Base-by-base conservation (phyloP, 768 basidiomycete genomes). In the Krasilnikovozyma curviuscula region DNA sequence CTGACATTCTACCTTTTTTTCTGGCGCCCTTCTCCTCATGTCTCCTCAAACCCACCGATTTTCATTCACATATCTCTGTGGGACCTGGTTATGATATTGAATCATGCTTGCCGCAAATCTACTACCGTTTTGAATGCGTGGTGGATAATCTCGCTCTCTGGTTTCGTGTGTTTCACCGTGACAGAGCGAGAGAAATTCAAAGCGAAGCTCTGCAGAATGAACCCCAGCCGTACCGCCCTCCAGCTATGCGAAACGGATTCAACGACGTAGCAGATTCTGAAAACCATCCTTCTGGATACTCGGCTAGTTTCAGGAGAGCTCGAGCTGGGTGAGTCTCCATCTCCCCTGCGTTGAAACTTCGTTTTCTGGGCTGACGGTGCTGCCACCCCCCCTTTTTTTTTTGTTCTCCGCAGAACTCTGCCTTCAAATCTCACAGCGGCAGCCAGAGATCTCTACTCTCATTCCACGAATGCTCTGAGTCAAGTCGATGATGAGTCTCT, bases 371-470 rank as follows among this genome's bases (percentile, higher is more conserved):
- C 47, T 24, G 28, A 18, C 18, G 18, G 2, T 25, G n/a, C 16
- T n/a, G n/a, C 30, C 19, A 44, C 12, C 27, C 12, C 12, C 24
- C 21, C 19, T 41, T 38, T 9, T 38, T 13, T 7, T 19, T 18
- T 27, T 39, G 3, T n/a, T 9, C 28, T 7, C 7, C 35, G 16
- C 54, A 65, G 63, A 49, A 95, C 89, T 71, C 75, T 95, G 61
- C 89, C 89, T 67, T 91, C 88, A 57, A 89, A 89, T 64, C 79
- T 91, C 45, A 79, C 81, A 61, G 77, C 85, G 57, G 81, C 80
- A 50, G 78, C 83, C 81, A 83, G 64, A 75, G 78, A 49, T 84
- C 78, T 28, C 71, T 77, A 49, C 73, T 77, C 23, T 9, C 54
- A 50, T 31, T 45, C 57, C 7, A 30, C 57, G 14, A 40, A 44